Evolutionary conservation across 108 stramenopile species (phyloP).

Genomic region (Cyclotella sp.): DNA sequence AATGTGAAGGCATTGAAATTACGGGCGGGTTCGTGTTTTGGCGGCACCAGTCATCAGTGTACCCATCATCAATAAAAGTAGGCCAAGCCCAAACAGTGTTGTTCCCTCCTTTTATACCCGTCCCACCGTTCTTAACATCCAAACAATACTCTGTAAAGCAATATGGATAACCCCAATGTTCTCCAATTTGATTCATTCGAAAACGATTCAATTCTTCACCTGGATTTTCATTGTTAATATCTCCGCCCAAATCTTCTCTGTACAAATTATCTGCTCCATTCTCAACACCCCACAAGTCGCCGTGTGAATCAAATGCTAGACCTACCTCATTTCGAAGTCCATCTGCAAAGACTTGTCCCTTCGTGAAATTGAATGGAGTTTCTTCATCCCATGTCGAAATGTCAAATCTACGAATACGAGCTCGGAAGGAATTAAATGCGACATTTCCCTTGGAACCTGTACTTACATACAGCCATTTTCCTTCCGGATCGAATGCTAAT

Average conservation of each 20-base stretch:
- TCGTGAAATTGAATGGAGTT: conserved; percentile 58
- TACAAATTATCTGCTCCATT: conserved; percentile 72
- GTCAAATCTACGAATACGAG: conserved; percentile 70
- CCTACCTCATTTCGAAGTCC: conserved; percentile 81
- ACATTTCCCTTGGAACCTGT: conserved; percentile 66
- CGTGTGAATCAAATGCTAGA: conserved; percentile 71
- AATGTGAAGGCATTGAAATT: conserved; percentile 75
- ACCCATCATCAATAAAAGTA: conserved; percentile 40
- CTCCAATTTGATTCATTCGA: conserved; percentile 55
- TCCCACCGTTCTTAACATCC: conserved; percentile 41
- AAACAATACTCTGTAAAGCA: conserved; percentile 79
- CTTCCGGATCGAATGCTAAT: conserved; percentile 62
- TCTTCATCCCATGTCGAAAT: conserved; percentile 15
- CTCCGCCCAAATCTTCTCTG: conserved; percentile 71
- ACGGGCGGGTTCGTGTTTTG: conserved; percentile 50
- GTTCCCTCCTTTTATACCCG: conserved; percentile 43
- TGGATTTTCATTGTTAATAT: conserved; percentile 76
- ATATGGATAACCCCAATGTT: conserved; percentile 77
- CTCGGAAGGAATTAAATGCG: conserved; percentile 62
- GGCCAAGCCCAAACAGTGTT: conserved; percentile 84
- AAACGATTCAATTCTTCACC: conserved; percentile 82
- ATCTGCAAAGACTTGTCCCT: conserved; percentile 77
- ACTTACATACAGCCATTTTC: conserved; percentile 62
- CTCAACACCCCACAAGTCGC: conserved; percentile 81
- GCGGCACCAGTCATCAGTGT: conserved; percentile 75